A percentile compares a stretch with the other conserved stretches of the same genome.
Conservation (phyloP, 2,329 filamentous ascomycete genomes). For the Penicillium sp. region DNA sequence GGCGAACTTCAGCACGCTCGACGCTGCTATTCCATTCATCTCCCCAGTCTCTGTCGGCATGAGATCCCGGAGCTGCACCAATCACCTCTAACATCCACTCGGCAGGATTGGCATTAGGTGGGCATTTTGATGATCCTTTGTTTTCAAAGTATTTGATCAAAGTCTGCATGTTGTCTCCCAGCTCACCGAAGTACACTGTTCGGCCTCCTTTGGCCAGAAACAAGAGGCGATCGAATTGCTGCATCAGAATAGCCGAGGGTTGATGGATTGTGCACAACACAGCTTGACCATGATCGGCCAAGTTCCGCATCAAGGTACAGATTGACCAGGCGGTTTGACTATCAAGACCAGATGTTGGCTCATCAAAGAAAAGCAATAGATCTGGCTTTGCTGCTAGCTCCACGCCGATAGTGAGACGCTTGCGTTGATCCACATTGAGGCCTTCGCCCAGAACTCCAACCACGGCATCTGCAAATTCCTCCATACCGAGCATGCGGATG, state of each 20-base stretch:
- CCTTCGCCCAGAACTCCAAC: conserved; percentile 87
- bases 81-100: conserved; percentile 70
- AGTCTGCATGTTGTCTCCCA: conserved; percentile 60
- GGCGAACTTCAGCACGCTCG: conserved; percentile 59
- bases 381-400: conserved; percentile 91
- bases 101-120: conserved; percentile 67
- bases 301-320: conserved; percentile 80
- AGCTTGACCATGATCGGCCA: conserved; percentile 85
- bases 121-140: conserved; percentile 63
- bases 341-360: conserved; percentile 94
- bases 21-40: conserved; percentile 61
- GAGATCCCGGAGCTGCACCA: conserved; percentile 65
- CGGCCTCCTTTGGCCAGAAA: conserved; percentile 67
- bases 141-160: conserved; percentile 65
- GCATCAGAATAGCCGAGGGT: conserved; percentile 89
- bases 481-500: conserved; percentile 87
- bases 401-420: conserved; percentile 87
- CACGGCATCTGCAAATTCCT: conserved; percentile 86
- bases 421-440: conserved; percentile 65
- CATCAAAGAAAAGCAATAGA: conserved; percentile 87
- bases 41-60: conserved; percentile 66
- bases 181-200: conserved; percentile 70
- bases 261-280: conserved; percentile 96
- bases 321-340: conserved; percentile 94
- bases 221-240: conserved; percentile 71